Evolutionary conservation across 805 yeast species (phyloP).

Genomic region (Cyberlindnera euphorbiiphila): DNA sequence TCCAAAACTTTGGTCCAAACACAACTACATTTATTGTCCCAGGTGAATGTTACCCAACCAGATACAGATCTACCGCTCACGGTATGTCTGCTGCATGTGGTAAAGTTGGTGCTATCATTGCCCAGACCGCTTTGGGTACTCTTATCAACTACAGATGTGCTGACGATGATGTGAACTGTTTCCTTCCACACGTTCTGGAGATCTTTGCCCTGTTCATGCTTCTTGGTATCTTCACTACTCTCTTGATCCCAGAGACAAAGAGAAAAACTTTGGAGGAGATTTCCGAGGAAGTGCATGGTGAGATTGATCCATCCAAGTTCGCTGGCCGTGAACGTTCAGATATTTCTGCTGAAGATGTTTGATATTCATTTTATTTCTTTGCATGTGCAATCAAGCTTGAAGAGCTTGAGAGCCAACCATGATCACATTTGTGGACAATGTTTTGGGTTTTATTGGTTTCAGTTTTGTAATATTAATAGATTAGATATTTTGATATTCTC

Average conservation of each 20-base stretch:
- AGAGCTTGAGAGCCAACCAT: too few species aligned
- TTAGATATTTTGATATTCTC: too few species aligned
- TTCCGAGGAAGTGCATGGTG: slow-evolving; percentile 78
- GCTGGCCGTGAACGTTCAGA: slow-evolving; percentile 15
- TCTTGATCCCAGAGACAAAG: slow-evolving; percentile 85
- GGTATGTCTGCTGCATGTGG: slow-evolving; percentile 93
- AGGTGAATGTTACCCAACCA: slow-evolving; percentile 90
- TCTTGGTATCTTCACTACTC: slow-evolving; percentile 61
- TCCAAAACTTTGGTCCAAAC: slow-evolving; percentile 92
- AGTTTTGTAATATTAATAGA: too few species aligned
- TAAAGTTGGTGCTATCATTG: slow-evolving; percentile 90
- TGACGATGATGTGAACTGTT: slow-evolving; percentile 54
- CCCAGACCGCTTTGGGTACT: slow-evolving; percentile 85
- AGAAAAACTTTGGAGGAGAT: slow-evolving; percentile 86
- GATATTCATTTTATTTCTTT: too few species aligned
- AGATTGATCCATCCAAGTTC: slow-evolving; percentile 49
- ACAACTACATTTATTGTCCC: slow-evolving; percentile 88
- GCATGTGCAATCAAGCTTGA: too few species aligned
- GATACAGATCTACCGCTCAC: slow-evolving; percentile 94
- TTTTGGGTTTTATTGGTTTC: too few species aligned
- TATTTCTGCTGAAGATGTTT: slow-evolving; percentile 21
- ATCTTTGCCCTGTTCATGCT: slow-evolving; percentile 91
- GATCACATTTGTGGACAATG: too few species aligned
- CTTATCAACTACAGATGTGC: slow-evolving; percentile 76
- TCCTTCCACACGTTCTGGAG: slow-evolving; percentile 90